Evolutionary conservation across 2,329 filamentous ascomycete species (phyloP).

Genomic region (Fusarium illudens): DNA sequence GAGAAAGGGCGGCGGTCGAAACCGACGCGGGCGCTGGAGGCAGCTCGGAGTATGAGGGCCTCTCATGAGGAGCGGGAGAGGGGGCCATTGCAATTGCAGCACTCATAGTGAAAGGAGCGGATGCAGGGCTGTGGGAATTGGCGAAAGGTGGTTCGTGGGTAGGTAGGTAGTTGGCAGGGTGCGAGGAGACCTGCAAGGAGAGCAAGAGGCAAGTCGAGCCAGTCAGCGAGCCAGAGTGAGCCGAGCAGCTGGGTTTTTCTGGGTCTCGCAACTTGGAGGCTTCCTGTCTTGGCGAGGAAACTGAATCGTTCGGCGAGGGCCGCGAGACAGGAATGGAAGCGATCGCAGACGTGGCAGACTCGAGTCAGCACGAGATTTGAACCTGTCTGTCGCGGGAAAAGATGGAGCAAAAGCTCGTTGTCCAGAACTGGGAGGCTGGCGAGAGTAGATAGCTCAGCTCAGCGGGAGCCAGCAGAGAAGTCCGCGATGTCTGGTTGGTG

Average conservation of each 20-base stretch:
- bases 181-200: slow-evolving; percentile 33
- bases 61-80: slow-evolving; percentile 72
- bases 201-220: slow-evolving; percentile 24
- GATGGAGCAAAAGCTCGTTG: slow-evolving; percentile 10
- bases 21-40: slow-evolving; percentile 49
- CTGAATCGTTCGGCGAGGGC: slow-evolving; percentile 30
- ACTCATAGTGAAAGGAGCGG: slow-evolving; percentile 63
- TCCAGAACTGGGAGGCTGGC: slow-evolving; percentile 22
- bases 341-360: slow-evolving; percentile 24
- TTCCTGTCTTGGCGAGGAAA: slow-evolving; percentile 33
- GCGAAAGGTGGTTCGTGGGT: slow-evolving; percentile 25
- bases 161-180: slow-evolving; percentile 17
- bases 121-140: slow-evolving; percentile 31
- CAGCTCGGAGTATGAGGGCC: slow-evolving; percentile 64
- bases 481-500: slow-evolving; percentile 22
- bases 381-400: slow-evolving; percentile 11
- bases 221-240: slow-evolving; percentile 33
- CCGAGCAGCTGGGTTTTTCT: slow-evolving; percentile 37
- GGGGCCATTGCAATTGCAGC: slow-evolving; percentile 74
- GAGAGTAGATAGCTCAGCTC: slow-evolving; percentile 21
- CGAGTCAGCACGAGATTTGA: slow-evolving; percentile 19
- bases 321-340: slow-evolving; percentile 36
- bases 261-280: slow-evolving; percentile 31
- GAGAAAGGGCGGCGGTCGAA: slow-evolving; percentile 50
- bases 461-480: slow-evolving; percentile 4